phyloP scores from a whole-genome alignment of 192 early-diverging fungal species.

The Coemansia sp. region DNA sequence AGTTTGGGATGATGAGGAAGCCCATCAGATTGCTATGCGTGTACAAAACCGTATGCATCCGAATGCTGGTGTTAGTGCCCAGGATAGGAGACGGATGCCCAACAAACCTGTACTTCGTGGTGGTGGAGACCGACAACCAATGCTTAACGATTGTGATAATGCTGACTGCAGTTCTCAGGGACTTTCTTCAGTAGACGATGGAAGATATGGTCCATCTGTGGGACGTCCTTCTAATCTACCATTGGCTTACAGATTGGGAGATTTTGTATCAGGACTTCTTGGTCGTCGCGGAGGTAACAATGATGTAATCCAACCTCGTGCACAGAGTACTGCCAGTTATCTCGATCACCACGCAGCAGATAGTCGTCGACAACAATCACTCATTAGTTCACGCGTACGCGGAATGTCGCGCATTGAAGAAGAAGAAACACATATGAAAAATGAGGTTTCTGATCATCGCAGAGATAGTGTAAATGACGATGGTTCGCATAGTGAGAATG shows the following conservation, averaged over 20 bases:
- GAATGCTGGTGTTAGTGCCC: not conserved
- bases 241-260: conserved; percentile 34
- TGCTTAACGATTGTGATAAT: conserved; percentile 9
- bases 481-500: conserved; percentile 7
- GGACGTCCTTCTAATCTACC: conserved; percentile 3
- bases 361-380: conserved; percentile 17
- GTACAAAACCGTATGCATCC: conserved; percentile 18
- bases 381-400: conserved; percentile 16
- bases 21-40: conserved; percentile 35
- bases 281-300: conserved; percentile 1
- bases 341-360: conserved; percentile 10
- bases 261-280: conserved; percentile 16
- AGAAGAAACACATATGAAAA: conserved; percentile 5
- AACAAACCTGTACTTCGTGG: conserved; percentile 34
- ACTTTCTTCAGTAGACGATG: conserved; percentile 11
- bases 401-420: conserved; percentile 24
- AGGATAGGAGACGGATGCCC: not conserved
- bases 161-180: conserved; percentile 24
- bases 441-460: not conserved
- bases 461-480: conserved; percentile 4
- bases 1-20: conserved; percentile 54
- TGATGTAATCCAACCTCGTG: not conserved
- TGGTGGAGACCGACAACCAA: conserved; percentile 15
- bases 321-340: conserved; percentile 22
- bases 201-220: not conserved